Conservation (phyloP, 768 basidiomycete species). For the Boletus sensibilis region DNA sequence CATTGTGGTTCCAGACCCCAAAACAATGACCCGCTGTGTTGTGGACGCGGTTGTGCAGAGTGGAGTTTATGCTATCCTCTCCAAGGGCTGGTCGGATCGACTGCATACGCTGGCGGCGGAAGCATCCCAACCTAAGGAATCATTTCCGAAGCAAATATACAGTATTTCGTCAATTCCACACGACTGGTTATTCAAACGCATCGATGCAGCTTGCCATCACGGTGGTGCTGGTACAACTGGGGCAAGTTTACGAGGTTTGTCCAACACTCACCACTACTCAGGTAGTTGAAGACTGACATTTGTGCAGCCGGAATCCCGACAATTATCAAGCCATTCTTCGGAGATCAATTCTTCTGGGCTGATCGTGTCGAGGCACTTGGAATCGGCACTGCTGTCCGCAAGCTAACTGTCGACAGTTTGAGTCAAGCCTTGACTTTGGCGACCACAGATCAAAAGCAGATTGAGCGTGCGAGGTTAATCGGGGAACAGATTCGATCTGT, state of each 20-base stretch:
- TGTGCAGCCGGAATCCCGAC: conserved; percentile 84
- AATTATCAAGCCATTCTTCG: conserved; percentile 96
- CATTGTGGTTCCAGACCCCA: conserved; percentile 94
- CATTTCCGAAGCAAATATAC: conserved; percentile 78
- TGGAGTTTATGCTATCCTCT: conserved; percentile 89
- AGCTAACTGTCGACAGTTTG: conserved; percentile 76
- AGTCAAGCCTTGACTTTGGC: conserved; percentile 77
- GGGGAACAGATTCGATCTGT: conserved; percentile 89
- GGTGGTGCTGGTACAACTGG: conserved; percentile 97
- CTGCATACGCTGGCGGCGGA: conserved; percentile 65
- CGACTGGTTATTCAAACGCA: conserved; percentile 92
- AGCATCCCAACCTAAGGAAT: conserved; percentile 60
- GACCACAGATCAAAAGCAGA: conserved; percentile 86
- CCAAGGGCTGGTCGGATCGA: conserved; percentile 97
- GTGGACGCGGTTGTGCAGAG: conserved; percentile 84
- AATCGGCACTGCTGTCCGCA: conserved; percentile 83
- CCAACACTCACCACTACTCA: neutral
- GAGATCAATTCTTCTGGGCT: conserved; percentile 97
- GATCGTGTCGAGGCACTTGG: conserved; percentile 97
- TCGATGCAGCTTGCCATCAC: conserved; percentile 98
- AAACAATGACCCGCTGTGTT: conserved; percentile 86
- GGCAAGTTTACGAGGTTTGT: conserved; percentile 84
- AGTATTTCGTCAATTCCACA: conserved; percentile 85
- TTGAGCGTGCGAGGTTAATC: conserved; percentile 76
- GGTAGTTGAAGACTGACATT: conserved; percentile 2